A percentile compares a stretch with the other conserved stretches of the same genome.
These are phyloP conservation scores for Chalciporus pseudorubinellus DNA, from an alignment of 768 basidiomycete species.

Conservation along the genomic window DNA sequence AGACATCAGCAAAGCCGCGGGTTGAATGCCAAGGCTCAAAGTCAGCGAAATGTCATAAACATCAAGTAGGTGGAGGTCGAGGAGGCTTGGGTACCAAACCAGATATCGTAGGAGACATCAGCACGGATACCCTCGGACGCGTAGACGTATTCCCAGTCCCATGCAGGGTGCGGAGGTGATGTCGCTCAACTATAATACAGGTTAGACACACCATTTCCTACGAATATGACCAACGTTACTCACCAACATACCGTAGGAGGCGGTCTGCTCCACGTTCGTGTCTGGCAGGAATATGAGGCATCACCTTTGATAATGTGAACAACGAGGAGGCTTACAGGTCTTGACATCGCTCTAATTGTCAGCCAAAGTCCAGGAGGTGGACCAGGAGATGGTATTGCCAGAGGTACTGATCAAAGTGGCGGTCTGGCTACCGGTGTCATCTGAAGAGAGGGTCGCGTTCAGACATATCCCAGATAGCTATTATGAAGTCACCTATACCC, in stretches of 20 bases:
- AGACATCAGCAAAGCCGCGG: slow-evolving; percentile 49
- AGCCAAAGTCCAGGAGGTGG: slow-evolving; percentile 52
- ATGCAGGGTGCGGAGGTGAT: slow-evolving; percentile 38
- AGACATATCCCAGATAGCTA: background rate
- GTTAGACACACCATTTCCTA: too few relatives aligned
- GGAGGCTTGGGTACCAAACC: slow-evolving; percentile 51
- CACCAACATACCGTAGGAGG: slow-evolving; percentile 50
- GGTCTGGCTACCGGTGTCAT: slow-evolving; percentile 48
- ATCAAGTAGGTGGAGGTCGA: slow-evolving; percentile 51
- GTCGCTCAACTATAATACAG: too few relatives aligned
- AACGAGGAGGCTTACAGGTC: slow-evolving; percentile 46
- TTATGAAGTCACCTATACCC: slow-evolving; percentile 36
- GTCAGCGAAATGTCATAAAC: background rate
- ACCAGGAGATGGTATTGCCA: slow-evolving; percentile 47
- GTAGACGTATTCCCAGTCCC: slow-evolving; percentile 50
- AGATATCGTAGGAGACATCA: slow-evolving; percentile 59
- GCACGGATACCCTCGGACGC: slow-evolving; percentile 47
- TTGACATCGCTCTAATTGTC: slow-evolving; percentile 52
- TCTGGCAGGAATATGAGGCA: slow-evolving; percentile 30
- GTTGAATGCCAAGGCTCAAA: slow-evolving; percentile 42
- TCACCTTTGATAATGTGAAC: background rate
- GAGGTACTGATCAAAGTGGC: slow-evolving; percentile 44
- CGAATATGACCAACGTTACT: too few relatives aligned
- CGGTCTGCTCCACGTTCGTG: slow-evolving; percentile 47
- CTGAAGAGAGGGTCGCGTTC: background rate